Evolutionary conservation across 2,329 filamentous ascomycete genomes (phyloP), one percentile per base, ranked within the genome.

Genomic region (Trichoderma afroharzianum): DNA sequence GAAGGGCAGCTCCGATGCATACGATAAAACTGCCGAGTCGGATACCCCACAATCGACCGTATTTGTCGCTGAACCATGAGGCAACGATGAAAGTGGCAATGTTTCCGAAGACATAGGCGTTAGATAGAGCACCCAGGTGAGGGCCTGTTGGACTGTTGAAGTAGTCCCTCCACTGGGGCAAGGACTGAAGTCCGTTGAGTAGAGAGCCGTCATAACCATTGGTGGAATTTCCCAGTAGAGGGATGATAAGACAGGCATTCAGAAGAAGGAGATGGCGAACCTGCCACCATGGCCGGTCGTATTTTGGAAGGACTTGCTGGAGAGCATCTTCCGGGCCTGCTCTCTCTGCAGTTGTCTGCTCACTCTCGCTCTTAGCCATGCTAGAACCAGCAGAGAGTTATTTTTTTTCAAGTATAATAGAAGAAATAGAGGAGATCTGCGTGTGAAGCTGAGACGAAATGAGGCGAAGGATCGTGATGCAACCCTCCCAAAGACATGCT

Each of bases 121-220:
- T 47, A 4, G 59, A 63, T 8, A 30, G 9, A n/a, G 59, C 59
- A 11, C 36, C 78, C 78, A 3, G 80, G 75, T 6, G 76, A 75
- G 5, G 79, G 74, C 81, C 79, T 4, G 76, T 74, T 0, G 81
- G 81, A 43, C 78, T 78, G 30, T 77, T 75, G 32, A 83, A 82
- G 68, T 79, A 85, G 14, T 80, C 78, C 43, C 84, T 78, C 82
- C 83, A 85, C 18, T 80, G 78, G 0, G 78, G 75, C 0, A 85
- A 76, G 0, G 82, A 79, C 72, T 87, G 84, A 0, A 87, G 74
- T 6, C 81, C 82, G 73, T 87, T 86, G 80, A 86, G 84, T 81
- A 87, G 84, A 21, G 81, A 83, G 3, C 83, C 84, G 74, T 86
- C 84, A 66, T 85, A 66, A n/a, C 26, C 84, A 70, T 83, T 85